A percentile compares a stretch with the other conserved stretches of the same genome.
phyloP scores from a whole-genome alignment of 495 filamentous ascomycete genomes.

The Geopyxis carbonaria region DNA sequence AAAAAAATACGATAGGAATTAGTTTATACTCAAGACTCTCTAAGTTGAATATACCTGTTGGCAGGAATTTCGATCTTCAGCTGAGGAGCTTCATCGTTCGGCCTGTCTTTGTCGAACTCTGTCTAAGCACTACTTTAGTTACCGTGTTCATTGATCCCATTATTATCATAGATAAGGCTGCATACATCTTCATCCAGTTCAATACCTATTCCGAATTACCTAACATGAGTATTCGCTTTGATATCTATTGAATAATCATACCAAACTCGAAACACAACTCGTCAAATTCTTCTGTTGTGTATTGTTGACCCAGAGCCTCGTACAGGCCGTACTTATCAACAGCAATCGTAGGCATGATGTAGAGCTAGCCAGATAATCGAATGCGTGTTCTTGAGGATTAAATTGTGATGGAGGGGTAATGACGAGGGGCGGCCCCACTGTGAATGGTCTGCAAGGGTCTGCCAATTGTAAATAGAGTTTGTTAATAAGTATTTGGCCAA shows the following conservation, averaged over 20 bases:
- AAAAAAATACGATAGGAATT: neutral
- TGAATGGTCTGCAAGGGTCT: too few relatives aligned
- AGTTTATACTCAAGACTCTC: too few relatives aligned
- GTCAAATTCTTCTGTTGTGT: conserved; percentile 87
- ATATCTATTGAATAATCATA: conserved; percentile 26
- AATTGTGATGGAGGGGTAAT: too few relatives aligned
- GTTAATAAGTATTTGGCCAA: too few relatives aligned
- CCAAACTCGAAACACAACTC: conserved; percentile 97
- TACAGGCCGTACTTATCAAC: conserved; percentile 92
- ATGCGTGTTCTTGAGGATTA: too few relatives aligned
- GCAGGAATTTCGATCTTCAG: conserved; percentile 98
- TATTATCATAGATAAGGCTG: conserved; percentile 1
- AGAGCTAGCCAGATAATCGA: too few relatives aligned
- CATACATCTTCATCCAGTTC: conserved; percentile 87
- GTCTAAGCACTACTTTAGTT: too few relatives aligned
- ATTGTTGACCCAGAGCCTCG: conserved; percentile 79
- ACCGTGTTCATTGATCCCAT: conserved; percentile 3
- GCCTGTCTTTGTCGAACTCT: conserved; percentile 19
- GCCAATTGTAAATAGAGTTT: too few relatives aligned
- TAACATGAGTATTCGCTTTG: neutral
- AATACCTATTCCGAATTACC: conserved; percentile 38
- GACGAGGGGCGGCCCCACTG: too few relatives aligned
- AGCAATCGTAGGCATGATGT: conserved; percentile 72
- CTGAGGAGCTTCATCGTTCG: conserved; percentile 66
- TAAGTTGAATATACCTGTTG: conserved; percentile 50